Conservation (phyloP, 2,329 filamentous ascomycete genomes). For the Exophiala spinifera region DNA sequence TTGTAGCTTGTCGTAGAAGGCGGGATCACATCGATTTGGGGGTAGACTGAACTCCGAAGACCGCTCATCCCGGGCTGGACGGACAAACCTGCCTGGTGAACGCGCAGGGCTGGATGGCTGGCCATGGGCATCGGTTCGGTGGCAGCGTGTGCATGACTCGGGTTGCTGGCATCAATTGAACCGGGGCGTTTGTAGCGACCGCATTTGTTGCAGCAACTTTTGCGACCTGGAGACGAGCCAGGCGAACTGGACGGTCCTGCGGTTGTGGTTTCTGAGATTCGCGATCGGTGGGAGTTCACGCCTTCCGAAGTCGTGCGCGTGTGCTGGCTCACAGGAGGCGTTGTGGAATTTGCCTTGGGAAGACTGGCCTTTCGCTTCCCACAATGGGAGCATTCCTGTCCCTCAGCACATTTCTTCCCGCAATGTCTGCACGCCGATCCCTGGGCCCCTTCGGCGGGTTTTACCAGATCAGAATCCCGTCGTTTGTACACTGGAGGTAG, state of each 20-base stretch:
- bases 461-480: constrained; percentile 17
- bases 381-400: constrained; percentile 23
- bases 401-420: constrained; percentile 16
- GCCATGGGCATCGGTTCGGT: constrained; percentile 11
- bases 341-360: background rate
- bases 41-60: constrained; percentile 11
- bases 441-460: constrained; percentile 5
- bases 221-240: constrained; percentile 5
- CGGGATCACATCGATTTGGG: constrained; percentile 25
- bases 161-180: constrained; percentile 5
- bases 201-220: constrained; percentile 17
- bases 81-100: constrained; percentile 11
- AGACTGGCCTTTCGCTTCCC: constrained; percentile 19
- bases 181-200: constrained; percentile 19
- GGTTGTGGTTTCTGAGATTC: constrained; percentile 13
- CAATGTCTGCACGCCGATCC: constrained; percentile 15
- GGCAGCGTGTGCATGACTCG: constrained; percentile 4
- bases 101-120: constrained; percentile 14
- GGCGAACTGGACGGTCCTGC: constrained; percentile 18
- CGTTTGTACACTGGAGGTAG: constrained; percentile 27
- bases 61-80: constrained; percentile 15
- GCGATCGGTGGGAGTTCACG: constrained; percentile 12
- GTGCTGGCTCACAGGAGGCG: constrained; percentile 5
- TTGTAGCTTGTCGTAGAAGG: constrained; percentile 19
- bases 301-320: constrained; percentile 12